Conservation (phyloP, 441 rosid species). For the Adansonia gregorii region DNA sequence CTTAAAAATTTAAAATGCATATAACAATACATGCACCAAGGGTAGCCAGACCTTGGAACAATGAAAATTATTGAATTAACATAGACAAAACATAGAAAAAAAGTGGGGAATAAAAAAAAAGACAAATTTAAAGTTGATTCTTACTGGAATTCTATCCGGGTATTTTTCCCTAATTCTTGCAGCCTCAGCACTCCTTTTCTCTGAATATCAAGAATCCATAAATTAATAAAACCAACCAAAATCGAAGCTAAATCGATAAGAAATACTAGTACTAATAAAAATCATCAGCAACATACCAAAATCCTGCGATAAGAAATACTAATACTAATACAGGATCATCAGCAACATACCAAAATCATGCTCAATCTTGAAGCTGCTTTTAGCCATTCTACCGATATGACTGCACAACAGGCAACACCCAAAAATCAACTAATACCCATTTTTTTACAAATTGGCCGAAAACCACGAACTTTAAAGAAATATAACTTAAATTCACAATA, state of each 20-base stretch:
- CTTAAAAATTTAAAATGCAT: neutral
- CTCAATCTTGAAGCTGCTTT: slow-evolving; percentile 72
- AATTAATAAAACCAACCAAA: neutral
- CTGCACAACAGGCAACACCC: slow-evolving; percentile 22
- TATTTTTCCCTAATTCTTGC: slow-evolving; percentile 75
- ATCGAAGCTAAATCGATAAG: neutral
- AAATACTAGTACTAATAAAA: neutral
- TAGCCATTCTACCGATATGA: slow-evolving; percentile 45
- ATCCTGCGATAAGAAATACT: neutral
- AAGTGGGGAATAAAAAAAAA: neutral
- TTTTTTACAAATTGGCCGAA: neutral
- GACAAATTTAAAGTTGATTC: slow-evolving; percentile 23
- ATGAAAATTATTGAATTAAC: neutral
- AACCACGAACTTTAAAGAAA: neutral
- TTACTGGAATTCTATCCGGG: slow-evolving; percentile 74
- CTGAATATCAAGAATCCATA: slow-evolving; percentile 37
- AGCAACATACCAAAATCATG: slow-evolving; percentile 65
- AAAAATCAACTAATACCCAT: neutral
- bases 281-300: neutral
- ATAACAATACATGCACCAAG: neutral
- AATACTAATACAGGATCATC: neutral
- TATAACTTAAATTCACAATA: no score
- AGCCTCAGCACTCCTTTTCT: slow-evolving; percentile 70
- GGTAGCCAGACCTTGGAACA: neutral
- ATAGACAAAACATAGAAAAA: neutral